Evolutionary conservation across 2,329 filamentous ascomycete genomes (phyloP).

Genomic region (Alternaria incomplexa): DNA sequence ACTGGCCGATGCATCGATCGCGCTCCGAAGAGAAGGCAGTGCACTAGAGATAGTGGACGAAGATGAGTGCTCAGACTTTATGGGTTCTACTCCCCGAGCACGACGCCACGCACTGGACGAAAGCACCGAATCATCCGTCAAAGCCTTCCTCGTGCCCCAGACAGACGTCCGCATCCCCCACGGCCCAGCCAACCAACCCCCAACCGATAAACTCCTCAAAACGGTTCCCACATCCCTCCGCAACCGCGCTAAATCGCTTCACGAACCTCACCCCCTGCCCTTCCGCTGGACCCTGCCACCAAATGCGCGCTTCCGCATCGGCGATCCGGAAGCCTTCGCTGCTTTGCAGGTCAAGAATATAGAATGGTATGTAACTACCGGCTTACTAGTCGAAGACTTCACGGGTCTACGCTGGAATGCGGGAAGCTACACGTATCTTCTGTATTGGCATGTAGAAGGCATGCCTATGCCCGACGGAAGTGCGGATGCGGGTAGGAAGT

Average conservation of each 20-base stretch:
- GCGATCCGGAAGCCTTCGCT: not conserved
- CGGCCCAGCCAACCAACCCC: not conserved
- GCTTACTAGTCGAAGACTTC: not conserved
- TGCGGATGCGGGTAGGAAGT: not conserved
- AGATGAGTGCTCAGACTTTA: too few relatives aligned
- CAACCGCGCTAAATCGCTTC: not conserved
- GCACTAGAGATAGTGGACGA: not conserved
- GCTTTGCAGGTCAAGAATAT: not conserved
- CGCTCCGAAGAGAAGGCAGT: not conserved
- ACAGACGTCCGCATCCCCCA: not conserved
- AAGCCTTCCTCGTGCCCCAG: not conserved
- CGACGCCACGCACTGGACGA: not conserved
- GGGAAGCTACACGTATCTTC: not conserved
- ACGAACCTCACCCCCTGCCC: not conserved
- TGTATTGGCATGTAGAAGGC: not conserved
- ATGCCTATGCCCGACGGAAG: not conserved
- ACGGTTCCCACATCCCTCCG: not conserved
- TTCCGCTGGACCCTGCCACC: not conserved
- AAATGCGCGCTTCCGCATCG: not conserved
- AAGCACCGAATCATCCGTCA: not conserved
- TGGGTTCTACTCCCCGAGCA: not conserved
- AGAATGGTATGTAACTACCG: constrained; percentile 2
- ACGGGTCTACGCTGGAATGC: not conserved
- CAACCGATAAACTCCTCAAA: not conserved
- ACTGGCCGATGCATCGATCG: not conserved